These are phyloP conservation scores for Pontederia paniculata DNA, from an alignment of 176 grass and related monocot species.

Conservation along the genomic window DNA sequence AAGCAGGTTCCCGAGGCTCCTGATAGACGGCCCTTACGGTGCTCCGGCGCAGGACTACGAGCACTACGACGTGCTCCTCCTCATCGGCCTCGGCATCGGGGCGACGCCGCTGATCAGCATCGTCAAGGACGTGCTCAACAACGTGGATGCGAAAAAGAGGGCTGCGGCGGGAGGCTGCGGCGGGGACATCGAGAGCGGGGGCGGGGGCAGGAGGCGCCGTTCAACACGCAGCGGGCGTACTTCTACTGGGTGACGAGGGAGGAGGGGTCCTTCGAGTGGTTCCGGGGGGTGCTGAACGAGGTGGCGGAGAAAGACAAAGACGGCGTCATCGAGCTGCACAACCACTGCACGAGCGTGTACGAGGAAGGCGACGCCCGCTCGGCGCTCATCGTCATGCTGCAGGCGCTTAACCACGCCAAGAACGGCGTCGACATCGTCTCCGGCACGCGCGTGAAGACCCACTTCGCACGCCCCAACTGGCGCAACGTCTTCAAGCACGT, in stretches of 20 bases:
- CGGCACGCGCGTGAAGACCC: constrained; percentile 75
- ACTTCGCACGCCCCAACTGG: constrained; percentile 90
- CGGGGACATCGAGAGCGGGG: not conserved
- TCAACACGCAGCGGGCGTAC: constrained; percentile 75
- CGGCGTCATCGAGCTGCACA: constrained; percentile 86
- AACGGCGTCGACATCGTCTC: constrained; percentile 80
- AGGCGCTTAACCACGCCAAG: constrained; percentile 78
- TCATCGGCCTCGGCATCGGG: constrained; percentile 9
- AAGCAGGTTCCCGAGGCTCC: not conserved
- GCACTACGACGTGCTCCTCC: constrained; percentile 9
- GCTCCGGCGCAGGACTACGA: constrained; percentile 12
- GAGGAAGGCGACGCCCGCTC: constrained; percentile 88
- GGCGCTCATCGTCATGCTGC: constrained; percentile 89
- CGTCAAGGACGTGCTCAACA: constrained; percentile 16
- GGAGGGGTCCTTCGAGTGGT: constrained; percentile 93
- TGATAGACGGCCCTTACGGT: constrained; percentile 12
- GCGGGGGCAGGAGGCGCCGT: constrained; percentile 5
- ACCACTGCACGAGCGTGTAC: constrained; percentile 85
- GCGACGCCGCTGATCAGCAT: constrained; percentile 14
- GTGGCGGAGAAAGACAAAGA: constrained; percentile 76
- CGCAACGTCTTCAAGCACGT: constrained; percentile 80
- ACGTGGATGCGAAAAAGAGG: not conserved
- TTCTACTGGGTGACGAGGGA: constrained; percentile 97
- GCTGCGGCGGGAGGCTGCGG: not conserved
- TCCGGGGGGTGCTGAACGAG: constrained; percentile 90